Conservation (phyloP, 208 protist genomes). For the Leishmania aethiopica region DNA sequence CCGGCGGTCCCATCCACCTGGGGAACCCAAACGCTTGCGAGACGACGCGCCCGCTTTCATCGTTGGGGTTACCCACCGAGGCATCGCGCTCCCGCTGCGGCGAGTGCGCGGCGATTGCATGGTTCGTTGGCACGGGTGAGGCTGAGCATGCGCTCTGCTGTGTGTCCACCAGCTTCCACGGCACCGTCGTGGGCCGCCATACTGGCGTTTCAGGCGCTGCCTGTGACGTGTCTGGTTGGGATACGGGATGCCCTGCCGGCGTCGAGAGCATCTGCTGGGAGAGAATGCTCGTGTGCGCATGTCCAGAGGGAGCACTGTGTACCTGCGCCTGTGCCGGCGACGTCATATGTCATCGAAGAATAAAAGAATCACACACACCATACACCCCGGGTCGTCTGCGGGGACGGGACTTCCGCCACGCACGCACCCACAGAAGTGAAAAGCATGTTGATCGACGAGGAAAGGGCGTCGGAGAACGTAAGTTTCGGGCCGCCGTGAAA, state of each 20-base stretch:
- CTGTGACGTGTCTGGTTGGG: neutral
- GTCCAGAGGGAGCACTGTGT: neutral
- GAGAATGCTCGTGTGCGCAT: neutral
- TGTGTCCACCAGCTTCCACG: conserved; percentile 17
- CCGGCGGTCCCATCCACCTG: conserved; percentile 18
- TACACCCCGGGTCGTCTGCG: neutral
- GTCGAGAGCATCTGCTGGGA: neutral
- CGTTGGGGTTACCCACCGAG: neutral
- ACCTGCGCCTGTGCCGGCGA: neutral
- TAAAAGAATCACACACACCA: neutral
- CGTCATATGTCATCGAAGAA: neutral
- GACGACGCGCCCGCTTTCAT: neutral
- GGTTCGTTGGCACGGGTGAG: too few species aligned
- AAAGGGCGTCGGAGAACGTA: neutral
- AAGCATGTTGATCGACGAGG: neutral
- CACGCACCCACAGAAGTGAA: neutral
- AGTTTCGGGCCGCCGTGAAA: neutral
- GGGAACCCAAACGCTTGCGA: neutral
- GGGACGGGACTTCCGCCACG: neutral
- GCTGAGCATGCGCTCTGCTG: neutral
- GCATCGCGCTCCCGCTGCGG: neutral
- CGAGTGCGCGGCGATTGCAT: neutral
- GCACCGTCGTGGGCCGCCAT: conserved; percentile 25
- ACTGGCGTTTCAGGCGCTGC: conserved; percentile 8
- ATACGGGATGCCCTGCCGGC: neutral